Percentiles rank a stretch among this genome's conserved stretches.
Evolutionary conservation across 345 rosid species (phyloP).

Genomic region (Pseudoturritis turrita): DNA sequence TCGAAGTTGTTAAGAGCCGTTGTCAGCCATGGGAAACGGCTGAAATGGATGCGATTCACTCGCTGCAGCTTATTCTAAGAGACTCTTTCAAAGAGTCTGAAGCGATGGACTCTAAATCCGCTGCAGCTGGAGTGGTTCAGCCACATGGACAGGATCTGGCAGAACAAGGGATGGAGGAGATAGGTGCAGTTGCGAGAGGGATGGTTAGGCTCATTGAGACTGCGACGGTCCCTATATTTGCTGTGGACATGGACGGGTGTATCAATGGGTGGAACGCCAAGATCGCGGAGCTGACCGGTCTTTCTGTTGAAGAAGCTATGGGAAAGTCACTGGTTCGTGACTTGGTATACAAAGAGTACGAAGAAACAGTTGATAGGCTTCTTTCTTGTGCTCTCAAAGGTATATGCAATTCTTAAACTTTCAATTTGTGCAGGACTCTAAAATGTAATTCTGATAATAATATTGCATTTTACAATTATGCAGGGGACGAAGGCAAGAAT

Average conservation of each 20-base stretch:
- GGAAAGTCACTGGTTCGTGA: conserved; percentile 87
- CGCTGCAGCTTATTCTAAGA: conserved; percentile 92
- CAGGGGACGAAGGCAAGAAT: conserved; percentile 90
- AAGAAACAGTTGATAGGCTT: conserved; percentile 71
- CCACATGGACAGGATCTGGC: conserved; percentile 53
- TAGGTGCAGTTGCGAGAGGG: conserved; percentile 96
- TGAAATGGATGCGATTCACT: conserved; percentile 99
- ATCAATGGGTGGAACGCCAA: conserved; percentile 97
- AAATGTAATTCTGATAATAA: not conserved
- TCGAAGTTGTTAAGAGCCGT: conserved; percentile 95
- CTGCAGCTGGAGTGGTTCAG: conserved; percentile 35
- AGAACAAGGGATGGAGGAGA: conserved; percentile 81
- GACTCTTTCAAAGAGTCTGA: conserved; percentile 83
- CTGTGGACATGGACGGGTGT: conserved; percentile 73
- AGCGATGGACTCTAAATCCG: conserved; percentile 67
- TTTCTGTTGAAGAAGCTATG: conserved; percentile 91
- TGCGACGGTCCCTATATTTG: conserved; percentile 97
- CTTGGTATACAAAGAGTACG: conserved; percentile 69
- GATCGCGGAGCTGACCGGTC: conserved; percentile 85
- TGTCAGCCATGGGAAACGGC: conserved; percentile 95
- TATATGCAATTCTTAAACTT: conserved; percentile 33
- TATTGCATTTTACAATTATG: conserved; percentile 13
- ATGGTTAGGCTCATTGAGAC: conserved; percentile 98
- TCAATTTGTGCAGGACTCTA: not conserved
- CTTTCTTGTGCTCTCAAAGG: conserved; percentile 75